Evolutionary conservation across 257 asterid species (phyloP).

Genomic region (Fraxinus quadrangulata): DNA sequence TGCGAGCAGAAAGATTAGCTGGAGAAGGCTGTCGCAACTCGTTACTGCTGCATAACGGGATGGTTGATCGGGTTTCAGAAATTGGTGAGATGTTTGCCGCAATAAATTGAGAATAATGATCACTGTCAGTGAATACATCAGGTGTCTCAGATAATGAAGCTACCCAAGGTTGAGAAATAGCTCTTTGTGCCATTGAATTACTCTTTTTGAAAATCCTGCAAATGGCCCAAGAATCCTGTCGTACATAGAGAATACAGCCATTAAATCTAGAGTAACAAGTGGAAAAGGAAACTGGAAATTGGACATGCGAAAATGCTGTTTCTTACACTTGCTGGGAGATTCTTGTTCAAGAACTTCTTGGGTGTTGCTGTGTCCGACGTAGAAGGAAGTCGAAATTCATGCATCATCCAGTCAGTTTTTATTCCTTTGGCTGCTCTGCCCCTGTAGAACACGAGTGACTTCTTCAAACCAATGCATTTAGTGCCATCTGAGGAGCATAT

Average conservation of each 20-base stretch:
- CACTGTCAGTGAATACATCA: slow-evolving; percentile 36
- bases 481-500: slow-evolving; percentile 61
- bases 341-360: slow-evolving; percentile 47
- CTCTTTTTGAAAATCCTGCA: slow-evolving; percentile 79
- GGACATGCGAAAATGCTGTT: neutral
- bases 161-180: slow-evolving; percentile 53
- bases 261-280: neutral
- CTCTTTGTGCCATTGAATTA: slow-evolving; percentile 55
- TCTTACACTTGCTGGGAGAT: slow-evolving; percentile 52
- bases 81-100: slow-evolving; percentile 29
- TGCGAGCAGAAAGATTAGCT: slow-evolving; percentile 33
- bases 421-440: slow-evolving; percentile 82
- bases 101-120: slow-evolving; percentile 30
- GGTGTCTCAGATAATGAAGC: slow-evolving; percentile 43
- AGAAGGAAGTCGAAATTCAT: slow-evolving; percentile 71
- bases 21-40: slow-evolving; percentile 24
- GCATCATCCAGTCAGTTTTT: slow-evolving; percentile 91
- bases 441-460: slow-evolving; percentile 70
- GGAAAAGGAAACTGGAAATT: neutral
- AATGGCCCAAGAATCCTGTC: slow-evolving; percentile 80
- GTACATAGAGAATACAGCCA: neutral
- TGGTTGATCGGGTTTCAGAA: neutral
- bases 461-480: slow-evolving; percentile 70
- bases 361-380: slow-evolving; percentile 31
- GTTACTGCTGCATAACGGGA: slow-evolving; percentile 1